Conservation (phyloP, 495 filamentous ascomycete genomes). For the Penicillium canariense region DNA sequence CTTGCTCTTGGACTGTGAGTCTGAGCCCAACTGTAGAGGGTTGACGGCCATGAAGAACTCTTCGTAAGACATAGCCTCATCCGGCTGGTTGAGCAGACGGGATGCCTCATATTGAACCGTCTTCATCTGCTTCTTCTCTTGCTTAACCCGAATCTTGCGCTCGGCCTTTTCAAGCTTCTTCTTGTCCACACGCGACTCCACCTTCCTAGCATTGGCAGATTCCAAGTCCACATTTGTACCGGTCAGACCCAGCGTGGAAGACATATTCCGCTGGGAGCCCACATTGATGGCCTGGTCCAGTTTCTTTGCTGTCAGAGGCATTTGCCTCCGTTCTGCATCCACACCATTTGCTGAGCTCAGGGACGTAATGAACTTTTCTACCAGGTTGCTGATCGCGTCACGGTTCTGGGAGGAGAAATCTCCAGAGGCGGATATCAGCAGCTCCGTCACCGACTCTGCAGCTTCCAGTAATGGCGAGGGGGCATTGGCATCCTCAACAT, state of each 20-base stretch:
- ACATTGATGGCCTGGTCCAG: constrained; percentile 96
- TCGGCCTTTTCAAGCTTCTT: constrained; percentile 99
- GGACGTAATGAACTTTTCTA: constrained; percentile 86
- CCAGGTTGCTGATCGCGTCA: constrained; percentile 72
- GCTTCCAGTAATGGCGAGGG: constrained; percentile 81
- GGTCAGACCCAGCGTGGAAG: constrained; percentile 86
- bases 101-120: constrained; percentile 97
- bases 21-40: constrained; percentile 82
- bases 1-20: constrained; percentile 81
- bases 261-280: constrained; percentile 89
- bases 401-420: constrained; percentile 68
- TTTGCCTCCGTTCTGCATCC: constrained; percentile 65
- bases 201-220: constrained; percentile 84
- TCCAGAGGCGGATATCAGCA: constrained; percentile 89
- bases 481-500: constrained; percentile 65
- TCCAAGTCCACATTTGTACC: constrained; percentile 87
- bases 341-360: constrained; percentile 71
- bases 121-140: constrained; percentile 97
- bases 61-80: constrained; percentile 90
- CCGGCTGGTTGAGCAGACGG: constrained; percentile 75
- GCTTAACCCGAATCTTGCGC: constrained; percentile 95
- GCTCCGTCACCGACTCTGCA: constrained; percentile 73
- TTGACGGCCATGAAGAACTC: constrained; percentile 99
- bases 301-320: constrained; percentile 72
- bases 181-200: constrained; percentile 94